Base-by-base conservation (phyloP, 371 early-diverging fungal species). In the Blastocladiella emersonii region DNA sequence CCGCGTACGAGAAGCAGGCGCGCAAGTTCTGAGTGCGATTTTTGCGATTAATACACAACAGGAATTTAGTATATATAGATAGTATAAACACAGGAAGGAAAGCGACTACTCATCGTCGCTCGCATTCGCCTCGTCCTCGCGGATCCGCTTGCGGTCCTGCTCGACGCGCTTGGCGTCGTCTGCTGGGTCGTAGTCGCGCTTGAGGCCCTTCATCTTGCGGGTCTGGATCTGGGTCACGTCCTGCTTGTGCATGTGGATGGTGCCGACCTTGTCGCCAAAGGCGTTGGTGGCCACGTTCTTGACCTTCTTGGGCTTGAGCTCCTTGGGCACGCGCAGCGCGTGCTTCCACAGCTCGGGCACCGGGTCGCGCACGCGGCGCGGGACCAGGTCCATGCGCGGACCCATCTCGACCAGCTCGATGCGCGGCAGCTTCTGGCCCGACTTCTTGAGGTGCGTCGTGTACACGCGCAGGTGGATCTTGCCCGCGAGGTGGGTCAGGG, bases 201-300 rank as follows among this genome's bases (percentile, higher is more conserved):
- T 93, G 70, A 98, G 76, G 65, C 92, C 98, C 85, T 95, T 94
- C 91, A 98, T 92, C 85, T 98, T 98, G 70, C 98, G 81, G 1
- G 94, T 93, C 73, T 98, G 97, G 67, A 97, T 77, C 82, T 90
- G 87, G 66, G 76, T 66, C 60, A 98, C 77, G 61, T 95, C 87
- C 74, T 97, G 98, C 68, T 84, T 81, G 64, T 88, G 88, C 79
- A 97, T 75, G 76, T 95, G 95, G 57, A 98, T 78, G 63, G 92
- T 84, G 27, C 96, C 98, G 57, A 87, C 78, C 71, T 85, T 87
- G 72, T 96, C 92, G 61, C 95, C 95, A 75, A 93, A 78, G 17
- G 83, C 90, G 70, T 93, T 89, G 61, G 76, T 76, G 62, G 81
- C 81, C 57, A 95, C 78, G 70, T 98, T 98, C 92, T 98, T 98